phyloP scores from a whole-genome alignment of 192 early-diverging fungal species.

The Rhizophagus sp. region DNA sequence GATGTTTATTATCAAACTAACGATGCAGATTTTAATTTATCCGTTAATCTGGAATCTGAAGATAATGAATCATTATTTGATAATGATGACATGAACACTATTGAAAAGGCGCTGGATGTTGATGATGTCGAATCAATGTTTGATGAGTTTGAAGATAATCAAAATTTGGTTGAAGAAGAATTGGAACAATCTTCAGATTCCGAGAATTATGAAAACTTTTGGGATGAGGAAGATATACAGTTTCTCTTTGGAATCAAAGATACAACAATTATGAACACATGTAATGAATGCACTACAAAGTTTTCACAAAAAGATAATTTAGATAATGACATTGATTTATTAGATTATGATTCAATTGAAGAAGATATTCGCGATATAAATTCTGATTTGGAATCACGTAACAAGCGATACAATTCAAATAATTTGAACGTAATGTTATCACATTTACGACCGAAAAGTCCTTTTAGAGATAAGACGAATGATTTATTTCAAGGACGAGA shows the following conservation, averaged over 20 bases:
- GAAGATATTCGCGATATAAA: background rate
- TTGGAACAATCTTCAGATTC: background rate
- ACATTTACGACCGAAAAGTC: background rate
- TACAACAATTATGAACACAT: background rate
- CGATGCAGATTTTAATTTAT: background rate
- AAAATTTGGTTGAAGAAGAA: background rate
- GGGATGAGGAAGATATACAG: background rate
- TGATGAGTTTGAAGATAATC: background rate
- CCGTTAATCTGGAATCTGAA: background rate
- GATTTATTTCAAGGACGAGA: background rate
- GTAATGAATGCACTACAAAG: background rate
- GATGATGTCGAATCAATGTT: constrained; percentile 13
- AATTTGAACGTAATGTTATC: background rate
- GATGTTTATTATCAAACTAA: background rate
- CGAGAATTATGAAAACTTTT: constrained; percentile 8
- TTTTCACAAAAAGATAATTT: background rate
- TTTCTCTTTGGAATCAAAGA: background rate
- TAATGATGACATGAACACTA: background rate
- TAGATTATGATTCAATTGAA: background rate
- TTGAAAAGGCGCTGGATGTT: background rate
- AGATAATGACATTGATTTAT: background rate
- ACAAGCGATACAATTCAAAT: background rate
- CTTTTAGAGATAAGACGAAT: background rate
- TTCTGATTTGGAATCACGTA: background rate
- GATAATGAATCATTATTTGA: background rate